A percentile compares a stretch with the other conserved stretches of the same genome.
phyloP scores from a whole-genome alignment of 768 basidiomycete species.

The Suillus placidus region DNA sequence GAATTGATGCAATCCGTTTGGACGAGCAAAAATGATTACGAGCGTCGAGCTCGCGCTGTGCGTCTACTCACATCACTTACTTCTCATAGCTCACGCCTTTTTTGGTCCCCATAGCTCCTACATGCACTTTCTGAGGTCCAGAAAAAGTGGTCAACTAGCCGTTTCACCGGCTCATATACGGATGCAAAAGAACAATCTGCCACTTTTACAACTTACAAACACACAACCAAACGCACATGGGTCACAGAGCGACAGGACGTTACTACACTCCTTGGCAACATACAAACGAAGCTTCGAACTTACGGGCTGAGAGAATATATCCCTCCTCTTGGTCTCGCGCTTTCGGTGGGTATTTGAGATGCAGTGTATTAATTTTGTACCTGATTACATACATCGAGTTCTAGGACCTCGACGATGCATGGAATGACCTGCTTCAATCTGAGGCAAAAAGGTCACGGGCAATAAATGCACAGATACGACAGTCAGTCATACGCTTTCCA shows the following conservation, averaged over 20 bases:
- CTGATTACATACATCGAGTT: conserved; percentile 17
- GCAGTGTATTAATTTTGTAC: not conserved
- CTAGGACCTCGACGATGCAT: conserved; percentile 75
- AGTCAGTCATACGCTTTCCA: conserved; percentile 53
- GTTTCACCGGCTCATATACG: conserved; percentile 73
- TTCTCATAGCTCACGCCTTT: not conserved
- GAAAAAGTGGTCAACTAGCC: conserved; percentile 64
- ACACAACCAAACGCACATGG: conserved; percentile 83
- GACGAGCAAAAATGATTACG: conserved; percentile 89
- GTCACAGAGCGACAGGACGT: conserved; percentile 89
- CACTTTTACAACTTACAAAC: conserved; percentile 79
- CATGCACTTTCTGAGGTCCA: conserved; percentile 67
- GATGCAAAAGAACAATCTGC: conserved; percentile 80
- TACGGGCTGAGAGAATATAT: conserved; percentile 86
- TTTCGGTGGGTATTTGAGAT: conserved; percentile 44
- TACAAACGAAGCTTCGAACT: conserved; percentile 91
- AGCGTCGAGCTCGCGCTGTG: conserved; percentile 77
- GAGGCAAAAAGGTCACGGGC: conserved; percentile 78
- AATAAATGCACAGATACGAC: conserved; percentile 88
- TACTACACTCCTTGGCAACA: conserved; percentile 85
- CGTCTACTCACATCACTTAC: conserved; percentile 20
- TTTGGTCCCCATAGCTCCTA: conserved; percentile 52
- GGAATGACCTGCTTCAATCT: conserved; percentile 69
- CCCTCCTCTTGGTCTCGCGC: conserved; percentile 70
- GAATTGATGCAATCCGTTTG: conserved; percentile 94